Conservation (phyloP, 129 eudicot genomes). For the Helianthus annuus region HanXRQr2.0-SUNRISE NC_035445.2:139649021-139649520, state of each 20-base stretch:
- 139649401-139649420: conserved; percentile 67
- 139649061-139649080: conserved; percentile 65
- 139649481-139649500: conserved; percentile 70
- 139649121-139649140: conserved; percentile 74
- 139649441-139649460: conserved; percentile 80
- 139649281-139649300: conserved; percentile 70
- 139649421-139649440: conserved; percentile 76
- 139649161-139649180: conserved; percentile 81
- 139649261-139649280: conserved; percentile 88
- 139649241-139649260: conserved; percentile 76
- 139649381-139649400: conserved; percentile 83
- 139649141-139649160: conserved; percentile 74
- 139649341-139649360: conserved; percentile 74
- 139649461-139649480: conserved; percentile 76
- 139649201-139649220: too few species aligned
- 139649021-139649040: conserved; percentile 65
- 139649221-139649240: conserved; percentile 44
- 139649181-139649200: too few species aligned
- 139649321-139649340: conserved; percentile 79
- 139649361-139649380: conserved; percentile 35
- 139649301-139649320: conserved; percentile 74
- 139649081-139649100: conserved; percentile 65
- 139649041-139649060: conserved; percentile 72
- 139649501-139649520: conserved; percentile 80
- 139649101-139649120: conserved; percentile 79